Conservation (phyloP, 257 asterid species). For the Marsdenia floribunda region DNA sequence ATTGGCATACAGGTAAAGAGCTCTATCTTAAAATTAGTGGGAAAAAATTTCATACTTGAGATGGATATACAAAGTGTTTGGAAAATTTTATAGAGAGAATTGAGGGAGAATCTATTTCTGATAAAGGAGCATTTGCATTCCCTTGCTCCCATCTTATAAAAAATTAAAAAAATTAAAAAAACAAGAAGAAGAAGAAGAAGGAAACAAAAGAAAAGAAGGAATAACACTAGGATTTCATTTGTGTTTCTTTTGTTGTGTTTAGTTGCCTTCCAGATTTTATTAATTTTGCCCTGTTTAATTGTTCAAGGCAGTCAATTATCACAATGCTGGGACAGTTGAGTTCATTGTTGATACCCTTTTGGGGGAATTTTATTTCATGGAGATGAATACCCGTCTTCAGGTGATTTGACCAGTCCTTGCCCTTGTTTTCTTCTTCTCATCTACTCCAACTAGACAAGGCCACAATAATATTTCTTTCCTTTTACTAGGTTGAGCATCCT, state of each 20-base stretch:
- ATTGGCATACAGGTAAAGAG: not conserved
- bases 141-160: not conserved
- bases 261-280: not conserved
- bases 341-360: constrained; percentile 86
- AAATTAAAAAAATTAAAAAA: too few relatives aligned
- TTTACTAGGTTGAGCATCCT: constrained; percentile 89
- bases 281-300: constrained; percentile 20
- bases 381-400: constrained; percentile 99
- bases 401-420: constrained; percentile 34
- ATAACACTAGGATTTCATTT: not conserved
- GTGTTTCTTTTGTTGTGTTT: not conserved
- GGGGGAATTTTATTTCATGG: constrained; percentile 93
- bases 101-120: not conserved
- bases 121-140: not conserved
- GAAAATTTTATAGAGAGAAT: not conserved
- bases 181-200: not conserved
- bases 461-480: not conserved
- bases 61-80: not conserved
- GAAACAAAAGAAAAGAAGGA: not conserved
- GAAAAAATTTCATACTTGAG: not conserved
- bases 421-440: constrained; percentile 14
- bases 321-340: constrained; percentile 96
- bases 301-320: constrained; percentile 82
- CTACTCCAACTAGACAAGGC: constrained; percentile 19
- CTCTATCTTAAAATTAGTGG: not conserved